Percentiles rank a stretch among this genome's conserved stretches.
phyloP scores from a whole-genome alignment of 345 rosid genomes.

The Syzygium oleosum region DNA sequence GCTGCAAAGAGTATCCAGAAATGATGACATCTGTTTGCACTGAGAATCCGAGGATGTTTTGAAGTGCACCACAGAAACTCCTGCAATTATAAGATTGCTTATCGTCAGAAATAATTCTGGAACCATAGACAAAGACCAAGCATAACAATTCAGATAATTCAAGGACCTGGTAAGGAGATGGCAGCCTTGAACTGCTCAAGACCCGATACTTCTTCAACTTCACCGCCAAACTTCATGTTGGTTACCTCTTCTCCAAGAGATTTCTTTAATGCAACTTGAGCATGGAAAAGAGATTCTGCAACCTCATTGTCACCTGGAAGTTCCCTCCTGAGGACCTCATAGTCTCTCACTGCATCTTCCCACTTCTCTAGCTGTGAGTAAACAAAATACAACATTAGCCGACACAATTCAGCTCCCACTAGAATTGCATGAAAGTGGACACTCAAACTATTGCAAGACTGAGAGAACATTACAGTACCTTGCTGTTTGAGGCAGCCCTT shows the following conservation, averaged over 20 bases:
- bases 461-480: slow-evolving; percentile 29
- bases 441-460: not conserved
- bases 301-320: slow-evolving; percentile 73
- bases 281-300: slow-evolving; percentile 84
- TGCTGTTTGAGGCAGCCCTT: slow-evolving; percentile 80
- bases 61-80: slow-evolving; percentile 71
- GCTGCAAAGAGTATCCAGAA: slow-evolving; percentile 64
- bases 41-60: slow-evolving; percentile 45
- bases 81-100: slow-evolving; percentile 23
- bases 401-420: not conserved
- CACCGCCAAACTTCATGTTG: slow-evolving; percentile 94
- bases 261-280: slow-evolving; percentile 89
- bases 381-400: not conserved
- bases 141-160: not conserved
- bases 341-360: slow-evolving; percentile 85
- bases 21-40: slow-evolving; percentile 78
- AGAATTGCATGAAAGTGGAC: not conserved
- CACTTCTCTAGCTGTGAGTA: slow-evolving; percentile 70
- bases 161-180: slow-evolving; percentile 61
- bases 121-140: not conserved
- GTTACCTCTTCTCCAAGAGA: slow-evolving; percentile 86
- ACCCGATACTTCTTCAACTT: slow-evolving; percentile 70
- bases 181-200: slow-evolving; percentile 81
- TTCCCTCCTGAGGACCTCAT: slow-evolving; percentile 71
- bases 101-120: not conserved